phyloP scores from a whole-genome alignment of 164 flowering plant genomes.

The Aristolochia californica region DNA sequence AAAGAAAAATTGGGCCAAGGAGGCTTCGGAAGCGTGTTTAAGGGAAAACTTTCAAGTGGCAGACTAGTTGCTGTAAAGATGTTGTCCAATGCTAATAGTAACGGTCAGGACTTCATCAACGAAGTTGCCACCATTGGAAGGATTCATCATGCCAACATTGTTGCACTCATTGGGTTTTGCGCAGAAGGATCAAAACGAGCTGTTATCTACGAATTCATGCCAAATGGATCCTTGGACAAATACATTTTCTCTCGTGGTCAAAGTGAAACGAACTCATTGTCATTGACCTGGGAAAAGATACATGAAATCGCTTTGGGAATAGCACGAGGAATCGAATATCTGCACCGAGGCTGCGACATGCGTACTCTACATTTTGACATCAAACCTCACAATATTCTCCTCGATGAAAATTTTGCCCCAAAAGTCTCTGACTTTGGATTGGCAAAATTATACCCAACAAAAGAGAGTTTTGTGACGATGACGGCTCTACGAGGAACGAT shows the following conservation, averaged over 20 bases:
- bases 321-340: conserved; percentile 8
- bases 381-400: conserved; percentile 10
- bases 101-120: conserved; percentile 9
- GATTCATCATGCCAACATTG: conserved; percentile 10
- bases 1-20: conserved; percentile 32
- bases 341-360: conserved; percentile 12
- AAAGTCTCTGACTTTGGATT: conserved; percentile 12
- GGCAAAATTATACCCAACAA: conserved; percentile 1
- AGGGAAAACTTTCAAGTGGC: conserved; percentile 29
- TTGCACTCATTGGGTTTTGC: conserved; percentile 9
- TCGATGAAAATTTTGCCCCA: conserved; percentile 9
- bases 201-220: conserved; percentile 13
- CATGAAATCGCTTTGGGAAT: conserved; percentile 7
- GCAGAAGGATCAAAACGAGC: conserved; percentile 7
- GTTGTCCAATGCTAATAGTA: conserved; percentile 10
- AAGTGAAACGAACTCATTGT: too few relatives aligned
- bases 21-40: conserved; percentile 36
- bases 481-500: conserved; percentile 2
- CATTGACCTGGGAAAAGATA: conserved; percentile 5
- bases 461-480: conserved; percentile 1
- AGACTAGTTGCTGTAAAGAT: conserved; percentile 31
- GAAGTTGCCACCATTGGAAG: conserved; percentile 13
- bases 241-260: conserved; percentile 1
- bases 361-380: conserved; percentile 15
- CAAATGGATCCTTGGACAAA: conserved; percentile 10